These are phyloP conservation scores for Stentor roeselii DNA, from an alignment of 73 alveolate species.

Conservation along the genomic window DNA sequence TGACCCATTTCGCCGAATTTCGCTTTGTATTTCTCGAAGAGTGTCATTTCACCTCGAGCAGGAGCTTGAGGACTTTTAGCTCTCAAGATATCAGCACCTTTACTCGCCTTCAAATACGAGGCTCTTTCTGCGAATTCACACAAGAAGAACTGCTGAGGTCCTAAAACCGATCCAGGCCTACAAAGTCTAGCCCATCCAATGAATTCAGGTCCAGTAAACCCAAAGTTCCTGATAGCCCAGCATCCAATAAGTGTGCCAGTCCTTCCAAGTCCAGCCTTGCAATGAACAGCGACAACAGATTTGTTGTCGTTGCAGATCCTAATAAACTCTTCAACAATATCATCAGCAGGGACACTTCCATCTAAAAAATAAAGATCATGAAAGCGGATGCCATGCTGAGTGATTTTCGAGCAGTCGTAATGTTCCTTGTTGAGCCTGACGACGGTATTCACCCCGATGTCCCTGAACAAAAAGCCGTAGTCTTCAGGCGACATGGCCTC, in stretches of 20 bases:
- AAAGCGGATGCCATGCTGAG: conserved; percentile 57
- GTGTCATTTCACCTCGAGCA: neutral
- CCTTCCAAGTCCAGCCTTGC: conserved; percentile 91
- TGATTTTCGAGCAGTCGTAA: conserved; percentile 48
- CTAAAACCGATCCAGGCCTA: conserved; percentile 80
- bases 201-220: conserved; percentile 67
- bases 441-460: conserved; percentile 52
- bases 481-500: conserved; percentile 74
- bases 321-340: conserved; percentile 52
- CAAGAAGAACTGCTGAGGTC: conserved; percentile 68
- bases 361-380: conserved; percentile 66
- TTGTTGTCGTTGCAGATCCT: conserved; percentile 50
- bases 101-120: neutral
- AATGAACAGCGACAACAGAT: conserved; percentile 88
- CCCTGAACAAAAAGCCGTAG: conserved; percentile 64
- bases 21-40: neutral
- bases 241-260: conserved; percentile 85
- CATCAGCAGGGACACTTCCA: conserved; percentile 72
- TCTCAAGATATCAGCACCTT: neutral
- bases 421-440: conserved; percentile 67
- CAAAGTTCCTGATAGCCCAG: conserved; percentile 76
- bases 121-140: neutral
- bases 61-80: conserved; percentile 14
- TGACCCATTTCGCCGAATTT: neutral
- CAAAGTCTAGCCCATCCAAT: conserved; percentile 73